Conservation (phyloP, 2,329 filamentous ascomycete species). For the Diaporthe sp. region DNA sequence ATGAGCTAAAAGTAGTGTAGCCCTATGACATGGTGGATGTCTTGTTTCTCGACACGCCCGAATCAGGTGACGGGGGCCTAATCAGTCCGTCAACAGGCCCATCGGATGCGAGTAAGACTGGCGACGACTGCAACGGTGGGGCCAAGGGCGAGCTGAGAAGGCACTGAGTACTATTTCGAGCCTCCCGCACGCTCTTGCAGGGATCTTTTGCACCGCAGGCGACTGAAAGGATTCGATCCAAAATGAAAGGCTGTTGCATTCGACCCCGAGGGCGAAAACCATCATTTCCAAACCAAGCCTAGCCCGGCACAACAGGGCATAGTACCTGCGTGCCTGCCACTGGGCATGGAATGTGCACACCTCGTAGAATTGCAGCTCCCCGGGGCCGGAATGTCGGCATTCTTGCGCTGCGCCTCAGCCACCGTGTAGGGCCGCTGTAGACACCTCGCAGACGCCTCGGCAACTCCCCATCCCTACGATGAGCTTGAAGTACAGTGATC, state of each 20-base stretch:
- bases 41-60: neutral
- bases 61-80: neutral
- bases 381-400: neutral
- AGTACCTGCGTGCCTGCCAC: neutral
- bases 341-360: neutral
- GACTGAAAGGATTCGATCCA: conserved; percentile 3
- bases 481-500: no score
- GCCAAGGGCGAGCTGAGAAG: conserved; percentile 23
- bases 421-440: neutral
- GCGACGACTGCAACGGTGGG: neutral
- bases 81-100: neutral
- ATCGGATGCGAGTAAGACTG: conserved; percentile 7
- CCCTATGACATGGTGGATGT: neutral
- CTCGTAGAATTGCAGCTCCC: neutral
- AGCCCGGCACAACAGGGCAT: neutral
- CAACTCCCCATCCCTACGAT: neutral
- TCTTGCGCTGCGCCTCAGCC: neutral
- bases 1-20: conserved; percentile 24
- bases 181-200: conserved; percentile 7
- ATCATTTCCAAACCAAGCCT: neutral
- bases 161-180: conserved; percentile 16
- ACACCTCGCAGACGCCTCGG: neutral
- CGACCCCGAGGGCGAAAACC: neutral
- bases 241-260: conserved; percentile 19
- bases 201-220: conserved; percentile 4